Conservation (phyloP, 164 flowering plant species). For the Nelumbo lutea region DNA sequence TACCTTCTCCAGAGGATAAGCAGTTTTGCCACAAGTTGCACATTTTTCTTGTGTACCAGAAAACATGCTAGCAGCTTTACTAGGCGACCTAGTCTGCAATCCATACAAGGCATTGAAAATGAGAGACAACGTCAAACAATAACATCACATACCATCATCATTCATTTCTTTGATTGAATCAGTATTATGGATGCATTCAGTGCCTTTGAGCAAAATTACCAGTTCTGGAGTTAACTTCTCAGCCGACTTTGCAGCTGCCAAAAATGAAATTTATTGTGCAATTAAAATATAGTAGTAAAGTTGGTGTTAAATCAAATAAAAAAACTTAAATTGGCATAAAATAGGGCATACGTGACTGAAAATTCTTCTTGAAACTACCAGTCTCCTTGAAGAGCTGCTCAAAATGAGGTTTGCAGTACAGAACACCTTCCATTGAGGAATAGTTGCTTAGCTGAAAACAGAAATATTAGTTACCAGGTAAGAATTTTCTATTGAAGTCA, state of each 20-base stretch:
- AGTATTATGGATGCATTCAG: slow-evolving; percentile 1
- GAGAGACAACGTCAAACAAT: slow-evolving; percentile 4
- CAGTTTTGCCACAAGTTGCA: slow-evolving; percentile 97
- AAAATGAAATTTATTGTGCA: slow-evolving; percentile 22
- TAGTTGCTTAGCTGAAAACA: slow-evolving; percentile 72
- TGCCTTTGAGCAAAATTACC: slow-evolving; percentile 40
- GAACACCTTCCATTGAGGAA: slow-evolving; percentile 91
- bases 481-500: neutral
- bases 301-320: neutral
- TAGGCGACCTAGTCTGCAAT: slow-evolving; percentile 84
- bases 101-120: slow-evolving; percentile 18
- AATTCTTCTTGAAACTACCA: slow-evolving; percentile 85
- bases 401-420: slow-evolving; percentile 96
- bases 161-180: neutral
- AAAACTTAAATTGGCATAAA: neutral
- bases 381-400: slow-evolving; percentile 95
- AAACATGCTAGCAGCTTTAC: slow-evolving; percentile 95
- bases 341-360: slow-evolving; percentile 69
- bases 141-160: neutral
- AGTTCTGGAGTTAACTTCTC: slow-evolving; percentile 76
- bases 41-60: slow-evolving; percentile 99
- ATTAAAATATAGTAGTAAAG: slow-evolving; percentile 7
- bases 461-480: neutral
- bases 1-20: slow-evolving; percentile 83
- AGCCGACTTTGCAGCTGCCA: slow-evolving; percentile 75